Base-by-base conservation (phyloP, 257 asterid genomes). In the Rubia yunnanensis region DNA sequence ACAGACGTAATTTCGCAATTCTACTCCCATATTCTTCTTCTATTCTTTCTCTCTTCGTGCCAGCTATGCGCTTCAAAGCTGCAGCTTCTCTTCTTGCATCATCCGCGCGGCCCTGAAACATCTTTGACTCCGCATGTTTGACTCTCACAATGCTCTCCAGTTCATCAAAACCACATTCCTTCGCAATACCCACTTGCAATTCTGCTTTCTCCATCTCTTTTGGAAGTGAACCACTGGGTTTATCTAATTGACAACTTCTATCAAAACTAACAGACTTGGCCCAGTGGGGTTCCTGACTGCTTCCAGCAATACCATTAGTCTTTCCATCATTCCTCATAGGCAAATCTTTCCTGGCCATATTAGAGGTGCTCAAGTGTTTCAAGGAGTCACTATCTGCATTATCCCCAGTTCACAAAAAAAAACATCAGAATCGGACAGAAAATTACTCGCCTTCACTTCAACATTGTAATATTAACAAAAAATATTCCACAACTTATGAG, bases 31-130 rank as follows among this genome's bases (percentile, higher is more conserved):
- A 90, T 70, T 87, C 97, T 73, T 92, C 97, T 73, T 92, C 99
- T 6, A 86, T 72, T 75, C 81, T 82, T 69, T 89, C 94, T 56
- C 63, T 82, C 80, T 92, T 89, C 3, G 86, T 66, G 23, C 73
- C 66, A 14, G 92, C 76, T 56, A 92, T 86, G 48, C 85, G 91
- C 71, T 83, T 84, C 73, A 92, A 81, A 14, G 95, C 91, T 76
- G 88, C 96, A 6, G 96, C 85, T 69, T 92, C 99, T 73, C 77
- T 83, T 77, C 94, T 84, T 24, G 97, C 99, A 65, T 89, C 97
- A 50, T 90, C 97, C 5, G 97, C 96, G 13, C 97, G 96, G 5
- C 82, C 54, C 77, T 86, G 94, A 64, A 92, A 92, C 97, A 92
- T 92, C 79, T 83, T 82, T 2, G 98, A 92, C 77, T 92, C 98